Base-by-base conservation (phyloP, 169 alveolate genomes). In the Hepatocystis sp. region DNA sequence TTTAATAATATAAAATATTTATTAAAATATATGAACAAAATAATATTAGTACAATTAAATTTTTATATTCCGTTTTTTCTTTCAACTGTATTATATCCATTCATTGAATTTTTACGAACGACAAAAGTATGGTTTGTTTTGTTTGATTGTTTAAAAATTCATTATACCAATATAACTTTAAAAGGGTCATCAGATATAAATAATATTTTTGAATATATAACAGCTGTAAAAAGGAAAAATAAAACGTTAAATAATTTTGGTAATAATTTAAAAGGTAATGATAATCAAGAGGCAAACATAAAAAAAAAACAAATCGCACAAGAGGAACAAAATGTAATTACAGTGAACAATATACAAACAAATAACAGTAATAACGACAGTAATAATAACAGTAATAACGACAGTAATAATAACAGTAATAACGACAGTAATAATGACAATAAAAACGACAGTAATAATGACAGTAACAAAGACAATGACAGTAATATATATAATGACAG, bases 191-290 rank as follows among this genome's bases (percentile, higher is more conserved):
- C 63, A 10, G 25, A 49, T 5, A 61, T 81, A 49, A 40, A 30
- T 40, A 66, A 81, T 17, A 60, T 81, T 15, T 81, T 81, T 81
- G 84, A 81, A 42, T 55, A 81, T 19, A 42, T 81, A 27, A 81
- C 68, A 13, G 89, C 89, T 13, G 5, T 25, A 13, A 81, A 66
- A 47, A 61, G 30, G 21, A 17, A 23, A 36, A 13, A 21, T 0
- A 5, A 25, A 5, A 10, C 52, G 23, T 3, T 23, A 2, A n/a
- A 8, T 51, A 13, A 15, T 21, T 13, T 1, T 13, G 65, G 25
- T n/a, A 25, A 23, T 15, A 2, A 5, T 5, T 53, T 23, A 15
- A 11, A 23, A 8, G 13, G n/a, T n/a, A 17, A 53, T 27, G 15
- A 23, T 2, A 3, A 8, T 3, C 2, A 5, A 46, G 5, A 13